Evolutionary conservation across 352 stramenopile species (phyloP), one percentile per base, ranked within the genome.

Genomic region (Globisporangium orthogonon): DNA sequence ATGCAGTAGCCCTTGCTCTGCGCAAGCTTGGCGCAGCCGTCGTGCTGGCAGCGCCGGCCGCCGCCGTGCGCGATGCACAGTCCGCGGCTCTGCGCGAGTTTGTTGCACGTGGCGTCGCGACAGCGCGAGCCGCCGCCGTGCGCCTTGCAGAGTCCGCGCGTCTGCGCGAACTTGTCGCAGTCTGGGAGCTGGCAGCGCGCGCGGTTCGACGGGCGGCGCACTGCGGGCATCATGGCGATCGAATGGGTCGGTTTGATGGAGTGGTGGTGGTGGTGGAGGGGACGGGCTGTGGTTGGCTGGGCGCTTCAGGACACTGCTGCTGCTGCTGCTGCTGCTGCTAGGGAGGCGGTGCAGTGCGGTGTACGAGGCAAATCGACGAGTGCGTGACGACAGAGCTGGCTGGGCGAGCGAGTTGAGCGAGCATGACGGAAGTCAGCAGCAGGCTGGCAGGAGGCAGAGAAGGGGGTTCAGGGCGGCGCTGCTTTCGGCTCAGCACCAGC

Each of bases 151-250:
- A 93, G 63, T 17, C 83, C 83, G 47, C 82, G 72, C 4, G 83
- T 91, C 69, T 94, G 85, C 41, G 85, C 84, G 70, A 91, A 94
- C 68, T 94, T 94, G 50, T 89, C 75, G 68, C 84, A 94, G n/a
- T 58, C 65, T 13, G 65, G 63, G 49, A 85, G 77, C 43, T 91
- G 80, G 59, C 84, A 94, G 40, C 83, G 76, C 35, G 83, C 83
- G 46, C 83, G 83, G 66, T 83, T 91, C 60, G 65, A 70, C 60
- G 84, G 87, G 69, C 78, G 76, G 54, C 76, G 69, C 28, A 56
- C 53, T 53, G 53, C 47, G 10, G 63, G 46, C 63, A 64, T 67
- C 55, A 65, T 73, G 49, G 30, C 71, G 30, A 61, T 60, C 61
- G 65, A n/a, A n/a, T 33, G 50, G 66, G 48, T 50, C 73, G n/a